Evolutionary conservation across 805 yeast species (phyloP).

Genomic region (Sugiyamaella mastotermitis): DNA sequence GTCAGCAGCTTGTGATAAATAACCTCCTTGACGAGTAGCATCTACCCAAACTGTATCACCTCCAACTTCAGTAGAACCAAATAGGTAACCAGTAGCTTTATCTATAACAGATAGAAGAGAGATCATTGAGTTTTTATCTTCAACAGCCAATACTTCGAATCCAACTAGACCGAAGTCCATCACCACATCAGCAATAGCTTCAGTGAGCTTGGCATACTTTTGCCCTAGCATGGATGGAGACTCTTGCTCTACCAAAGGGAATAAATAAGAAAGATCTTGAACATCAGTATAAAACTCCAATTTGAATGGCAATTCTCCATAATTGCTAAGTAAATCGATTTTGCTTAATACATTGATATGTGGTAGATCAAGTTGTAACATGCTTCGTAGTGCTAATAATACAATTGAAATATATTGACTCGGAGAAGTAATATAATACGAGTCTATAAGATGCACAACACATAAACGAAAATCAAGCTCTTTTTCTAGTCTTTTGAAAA

Average conservation of each 20-base stretch:
- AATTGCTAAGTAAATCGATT: slow-evolving; percentile 71
- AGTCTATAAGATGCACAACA: slow-evolving; percentile 83
- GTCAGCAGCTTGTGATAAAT: slow-evolving; percentile 48
- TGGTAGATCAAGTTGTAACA: slow-evolving; percentile 90
- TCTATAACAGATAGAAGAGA: slow-evolving; percentile 70
- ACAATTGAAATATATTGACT: slow-evolving; percentile 82
- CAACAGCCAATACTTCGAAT: slow-evolving; percentile 84
- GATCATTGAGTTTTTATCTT: slow-evolving; percentile 90
- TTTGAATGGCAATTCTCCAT: slow-evolving; percentile 72
- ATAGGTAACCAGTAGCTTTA: slow-evolving; percentile 87
- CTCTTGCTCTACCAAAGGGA: slow-evolving; percentile 67
- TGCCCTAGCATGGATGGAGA: slow-evolving; percentile 58
- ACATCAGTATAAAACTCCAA: slow-evolving; percentile 89
- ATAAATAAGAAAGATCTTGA: slow-evolving; percentile 66
- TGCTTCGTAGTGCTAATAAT: slow-evolving; percentile 75
- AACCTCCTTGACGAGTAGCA: slow-evolving; percentile 71
- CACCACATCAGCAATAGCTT: slow-evolving; percentile 73
- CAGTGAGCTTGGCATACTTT: slow-evolving; percentile 61
- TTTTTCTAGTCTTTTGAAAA: slow-evolving; percentile 60
- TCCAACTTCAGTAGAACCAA: slow-evolving; percentile 89
- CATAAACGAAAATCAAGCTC: slow-evolving; percentile 55
- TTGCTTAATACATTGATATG: slow-evolving; percentile 90
- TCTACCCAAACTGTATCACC: slow-evolving; percentile 99
- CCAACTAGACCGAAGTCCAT: slow-evolving; percentile 83
- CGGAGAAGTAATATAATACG: slow-evolving; percentile 75